Evolutionary conservation across 345 rosid genomes (phyloP).

Genomic region (Euphorbia pulcherrima): DNA sequence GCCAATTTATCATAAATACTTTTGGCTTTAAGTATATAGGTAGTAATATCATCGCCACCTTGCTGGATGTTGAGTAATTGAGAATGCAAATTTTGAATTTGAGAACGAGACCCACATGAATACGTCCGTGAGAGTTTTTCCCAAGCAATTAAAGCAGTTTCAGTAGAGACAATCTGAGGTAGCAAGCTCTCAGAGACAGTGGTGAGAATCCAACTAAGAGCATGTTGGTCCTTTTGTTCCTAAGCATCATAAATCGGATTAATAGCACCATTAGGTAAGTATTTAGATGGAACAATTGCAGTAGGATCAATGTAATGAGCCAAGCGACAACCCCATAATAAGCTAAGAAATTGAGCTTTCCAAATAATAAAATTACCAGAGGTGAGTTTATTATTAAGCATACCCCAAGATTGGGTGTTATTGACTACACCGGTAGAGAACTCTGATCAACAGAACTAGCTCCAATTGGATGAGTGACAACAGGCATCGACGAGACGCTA

Average conservation of each 20-base stretch:
- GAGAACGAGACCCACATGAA: background rate
- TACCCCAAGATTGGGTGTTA: too few species aligned
- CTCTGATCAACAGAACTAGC: too few species aligned
- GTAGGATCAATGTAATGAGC: too few species aligned
- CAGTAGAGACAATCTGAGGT: background rate
- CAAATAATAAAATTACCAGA: too few species aligned
- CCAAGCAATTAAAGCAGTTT: background rate
- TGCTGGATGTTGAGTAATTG: background rate
- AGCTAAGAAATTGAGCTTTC: too few species aligned
- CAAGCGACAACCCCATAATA: too few species aligned
- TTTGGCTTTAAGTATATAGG: background rate
- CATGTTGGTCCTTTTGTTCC: background rate
- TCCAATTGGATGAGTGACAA: too few species aligned
- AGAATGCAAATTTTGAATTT: background rate
- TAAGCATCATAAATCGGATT: background rate
- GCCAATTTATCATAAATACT: background rate
- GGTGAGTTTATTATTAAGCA: too few species aligned
- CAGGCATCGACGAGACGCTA: too few species aligned
- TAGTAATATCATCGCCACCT: background rate
- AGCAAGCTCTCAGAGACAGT: background rate
- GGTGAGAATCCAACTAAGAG: background rate
- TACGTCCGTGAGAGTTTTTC: fast-evolving
- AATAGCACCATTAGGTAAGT: background rate
- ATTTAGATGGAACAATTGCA: background rate
- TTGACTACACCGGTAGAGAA: too few species aligned